These are phyloP conservation scores for Chaetomiaceae sp. DNA, from an alignment of 2,329 filamentous ascomycete species.

Conservation along the genomic window DNA sequence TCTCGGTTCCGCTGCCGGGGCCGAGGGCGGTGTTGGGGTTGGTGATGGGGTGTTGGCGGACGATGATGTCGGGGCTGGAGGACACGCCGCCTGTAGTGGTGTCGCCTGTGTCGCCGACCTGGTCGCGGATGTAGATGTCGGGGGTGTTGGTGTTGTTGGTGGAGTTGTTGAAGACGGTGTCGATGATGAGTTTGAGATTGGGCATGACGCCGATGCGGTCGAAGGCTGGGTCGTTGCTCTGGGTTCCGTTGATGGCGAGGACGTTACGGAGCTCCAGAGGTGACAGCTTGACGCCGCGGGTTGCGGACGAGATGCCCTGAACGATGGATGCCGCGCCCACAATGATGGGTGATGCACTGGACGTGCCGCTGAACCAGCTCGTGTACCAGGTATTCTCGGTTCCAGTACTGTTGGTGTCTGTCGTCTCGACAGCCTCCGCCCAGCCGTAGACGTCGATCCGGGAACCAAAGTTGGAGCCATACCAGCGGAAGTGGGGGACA, in stretches of 20 bases:
- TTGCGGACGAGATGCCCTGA: slow-evolving; percentile 16
- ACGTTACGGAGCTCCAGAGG: slow-evolving; percentile 9
- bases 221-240: background rate
- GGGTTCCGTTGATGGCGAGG: slow-evolving; percentile 13
- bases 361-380: slow-evolving; percentile 16
- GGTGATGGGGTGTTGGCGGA: slow-evolving; percentile 9
- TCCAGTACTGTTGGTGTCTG: background rate
- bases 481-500: slow-evolving; percentile 10
- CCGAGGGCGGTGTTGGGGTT: slow-evolving; percentile 6
- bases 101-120: slow-evolving; percentile 5
- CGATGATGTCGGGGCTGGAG: slow-evolving; percentile 14
- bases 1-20: slow-evolving; percentile 4
- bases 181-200: slow-evolving; percentile 16
- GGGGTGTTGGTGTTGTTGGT: background rate
- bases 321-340: slow-evolving; percentile 14
- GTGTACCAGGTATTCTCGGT: slow-evolving; percentile 7
- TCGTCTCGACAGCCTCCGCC: slow-evolving; percentile 16
- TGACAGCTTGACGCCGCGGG: slow-evolving; percentile 3
- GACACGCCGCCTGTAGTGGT: background rate
- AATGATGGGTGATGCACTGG: slow-evolving; percentile 17
- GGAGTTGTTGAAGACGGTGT: background rate
- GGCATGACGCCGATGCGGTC: slow-evolving; percentile 21
- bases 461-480: slow-evolving; percentile 15
- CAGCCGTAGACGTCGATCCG: slow-evolving; percentile 19
- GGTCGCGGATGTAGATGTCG: slow-evolving; percentile 14